Percentiles rank a stretch among this genome's conserved stretches.
Conservation (phyloP, 805 yeast species). For the Limtongia smithiae region DNA sequence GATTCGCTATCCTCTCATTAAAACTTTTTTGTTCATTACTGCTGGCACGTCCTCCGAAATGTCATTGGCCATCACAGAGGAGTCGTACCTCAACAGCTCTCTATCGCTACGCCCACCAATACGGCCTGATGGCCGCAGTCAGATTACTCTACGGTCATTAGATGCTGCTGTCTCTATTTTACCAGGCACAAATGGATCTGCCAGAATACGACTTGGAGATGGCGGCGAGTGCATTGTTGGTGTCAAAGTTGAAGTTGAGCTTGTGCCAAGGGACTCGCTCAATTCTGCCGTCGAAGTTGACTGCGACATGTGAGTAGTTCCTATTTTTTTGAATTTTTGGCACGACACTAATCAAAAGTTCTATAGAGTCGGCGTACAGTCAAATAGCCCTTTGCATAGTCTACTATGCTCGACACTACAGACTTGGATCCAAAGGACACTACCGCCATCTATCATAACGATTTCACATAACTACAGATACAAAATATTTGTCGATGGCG, state of each 20-base stretch:
- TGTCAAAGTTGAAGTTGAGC: conserved; percentile 77
- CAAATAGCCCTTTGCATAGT: conserved; percentile 57
- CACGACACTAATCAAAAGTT: neutral
- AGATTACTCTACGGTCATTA: conserved; percentile 76
- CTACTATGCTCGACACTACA: conserved; percentile 62
- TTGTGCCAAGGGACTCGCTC: conserved; percentile 35
- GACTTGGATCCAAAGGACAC: conserved; percentile 49
- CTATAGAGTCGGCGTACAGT: conserved; percentile 35
- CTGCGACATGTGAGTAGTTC: conserved; percentile 24
- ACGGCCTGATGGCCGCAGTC: conserved; percentile 81
- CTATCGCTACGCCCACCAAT: conserved; percentile 55
- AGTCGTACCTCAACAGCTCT: conserved; percentile 68
- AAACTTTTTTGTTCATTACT: too few species aligned
- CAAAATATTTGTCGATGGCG: conserved; percentile 73
- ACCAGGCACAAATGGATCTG: conserved; percentile 88
- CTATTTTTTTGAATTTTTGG: neutral
- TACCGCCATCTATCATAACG: conserved; percentile 52
- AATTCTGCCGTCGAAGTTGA: conserved; percentile 72
- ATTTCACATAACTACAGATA: conserved; percentile 73
- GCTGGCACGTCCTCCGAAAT: conserved; percentile 25
- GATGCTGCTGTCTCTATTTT: conserved; percentile 78
- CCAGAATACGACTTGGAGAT: conserved; percentile 78
- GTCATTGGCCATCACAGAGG: conserved; percentile 41
- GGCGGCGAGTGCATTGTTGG: conserved; percentile 94
- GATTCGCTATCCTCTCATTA: too few species aligned